These are phyloP conservation scores for Cytospora chrysosperma DNA, from an alignment of 2,329 filamentous ascomycete species.

Conservation along the genomic window DNA sequence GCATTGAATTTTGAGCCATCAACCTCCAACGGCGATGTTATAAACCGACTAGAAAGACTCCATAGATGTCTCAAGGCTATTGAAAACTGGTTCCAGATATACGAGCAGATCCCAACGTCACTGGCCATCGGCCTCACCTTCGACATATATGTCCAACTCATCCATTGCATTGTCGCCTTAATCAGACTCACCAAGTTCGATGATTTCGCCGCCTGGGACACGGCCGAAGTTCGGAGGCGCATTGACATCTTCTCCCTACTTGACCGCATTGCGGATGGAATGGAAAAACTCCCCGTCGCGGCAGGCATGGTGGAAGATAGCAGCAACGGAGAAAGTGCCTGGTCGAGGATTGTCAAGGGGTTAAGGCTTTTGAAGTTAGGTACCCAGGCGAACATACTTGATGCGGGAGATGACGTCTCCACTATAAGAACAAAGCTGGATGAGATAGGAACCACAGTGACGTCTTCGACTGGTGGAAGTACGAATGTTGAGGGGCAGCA, in stretches of 20 bases:
- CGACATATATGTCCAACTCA: conserved; percentile 35
- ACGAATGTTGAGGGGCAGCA: conserved; percentile 10
- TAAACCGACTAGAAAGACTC: conserved; percentile 29
- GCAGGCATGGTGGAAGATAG: conserved; percentile 16
- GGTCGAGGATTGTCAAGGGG: neutral
- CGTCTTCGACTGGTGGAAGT: neutral
- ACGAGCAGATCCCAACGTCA: conserved; percentile 32
- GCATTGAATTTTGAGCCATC: conserved; percentile 27
- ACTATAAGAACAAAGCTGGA: neutral
- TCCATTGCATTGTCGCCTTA: conserved; percentile 35
- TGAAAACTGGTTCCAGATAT: conserved; percentile 36
- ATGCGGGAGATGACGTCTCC: neutral
- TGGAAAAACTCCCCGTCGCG: neutral
- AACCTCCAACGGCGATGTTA: conserved; percentile 1
- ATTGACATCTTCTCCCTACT: conserved; percentile 37
- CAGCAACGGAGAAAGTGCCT: conserved; percentile 8
- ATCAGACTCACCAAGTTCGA: conserved; percentile 36
- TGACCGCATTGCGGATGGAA: conserved; percentile 26
- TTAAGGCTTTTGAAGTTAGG: conserved; percentile 3
- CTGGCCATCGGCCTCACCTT: conserved; percentile 36
- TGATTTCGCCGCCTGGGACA: conserved; percentile 39
- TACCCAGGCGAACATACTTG: conserved; percentile 1
- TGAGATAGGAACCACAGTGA: neutral
- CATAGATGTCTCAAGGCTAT: conserved; percentile 32
- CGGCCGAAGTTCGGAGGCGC: conserved; percentile 31